These are phyloP conservation scores for Bocquillonia castaneifolia DNA, from an alignment of 441 rosid genomes.

Conservation along the genomic window DNA sequence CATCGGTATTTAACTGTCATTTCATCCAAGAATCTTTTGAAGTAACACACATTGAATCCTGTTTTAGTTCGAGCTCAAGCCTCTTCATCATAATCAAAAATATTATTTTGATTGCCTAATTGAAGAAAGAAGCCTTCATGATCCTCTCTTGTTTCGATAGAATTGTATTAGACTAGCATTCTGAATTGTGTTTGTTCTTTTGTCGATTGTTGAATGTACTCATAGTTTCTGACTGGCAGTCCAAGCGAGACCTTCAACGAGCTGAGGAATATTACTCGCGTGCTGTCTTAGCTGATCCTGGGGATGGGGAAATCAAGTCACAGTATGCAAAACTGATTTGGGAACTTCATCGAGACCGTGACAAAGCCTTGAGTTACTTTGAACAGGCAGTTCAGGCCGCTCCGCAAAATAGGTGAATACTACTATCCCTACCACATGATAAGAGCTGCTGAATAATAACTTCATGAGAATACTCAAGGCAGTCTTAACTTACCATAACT, in stretches of 20 bases:
- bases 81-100: too few species aligned
- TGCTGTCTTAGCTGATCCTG: constrained; percentile 41
- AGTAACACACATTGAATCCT: too few species aligned
- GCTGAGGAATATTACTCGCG: constrained; percentile 41
- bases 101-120: too few species aligned
- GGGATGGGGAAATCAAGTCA: constrained; percentile 53
- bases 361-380: constrained; percentile 51
- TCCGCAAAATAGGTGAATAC: constrained; percentile 49
- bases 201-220: not conserved
- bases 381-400: constrained; percentile 57
- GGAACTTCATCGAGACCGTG: constrained; percentile 47
- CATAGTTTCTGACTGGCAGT: constrained; percentile 21
- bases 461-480: not conserved
- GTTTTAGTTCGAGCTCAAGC: too few species aligned
- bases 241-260: constrained; percentile 34
- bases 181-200: too few species aligned
- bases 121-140: too few species aligned
- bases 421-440: not conserved
- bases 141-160: too few species aligned
- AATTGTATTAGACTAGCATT: too few species aligned
- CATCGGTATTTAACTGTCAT: not conserved
- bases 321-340: constrained; percentile 56
- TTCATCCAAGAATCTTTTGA: too few species aligned
- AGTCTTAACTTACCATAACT: not conserved
- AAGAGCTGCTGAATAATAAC: not conserved